Percentiles rank a stretch among this genome's conserved stretches.
phyloP scores from a whole-genome alignment of 2,329 filamentous ascomycete species.

The Cladophialophora chaetospira region DNA sequence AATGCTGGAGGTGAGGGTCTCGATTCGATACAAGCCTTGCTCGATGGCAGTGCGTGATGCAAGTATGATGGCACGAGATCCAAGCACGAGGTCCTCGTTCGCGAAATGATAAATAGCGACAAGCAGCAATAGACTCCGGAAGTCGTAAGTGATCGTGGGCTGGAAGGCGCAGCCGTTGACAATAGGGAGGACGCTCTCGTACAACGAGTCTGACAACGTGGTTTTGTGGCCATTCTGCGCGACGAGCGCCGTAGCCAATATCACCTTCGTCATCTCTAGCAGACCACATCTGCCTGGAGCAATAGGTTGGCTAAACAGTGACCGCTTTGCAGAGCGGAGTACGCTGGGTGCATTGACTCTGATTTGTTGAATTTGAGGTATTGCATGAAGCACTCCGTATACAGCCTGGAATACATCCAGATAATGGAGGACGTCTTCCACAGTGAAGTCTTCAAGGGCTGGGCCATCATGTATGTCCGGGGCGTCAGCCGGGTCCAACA shows the following conservation, averaged over 20 bases:
- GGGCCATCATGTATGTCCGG: not conserved
- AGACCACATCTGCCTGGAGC: conserved; percentile 12
- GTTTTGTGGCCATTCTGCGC: not conserved
- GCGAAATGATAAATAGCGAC: conserved; percentile 13
- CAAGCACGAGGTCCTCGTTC: conserved; percentile 12
- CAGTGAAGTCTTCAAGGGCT: conserved; percentile 3
- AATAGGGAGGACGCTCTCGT: conserved; percentile 5
- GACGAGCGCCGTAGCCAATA: conserved; percentile 5
- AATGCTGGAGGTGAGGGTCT: not conserved
- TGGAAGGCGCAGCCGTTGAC: conserved; percentile 1
- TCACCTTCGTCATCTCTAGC: conserved; percentile 14
- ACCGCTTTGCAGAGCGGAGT: conserved; percentile 10
- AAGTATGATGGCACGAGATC: conserved; percentile 7
- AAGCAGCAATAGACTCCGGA: conserved; percentile 5
- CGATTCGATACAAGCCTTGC: conserved; percentile 16
- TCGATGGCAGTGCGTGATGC: conserved; percentile 15
- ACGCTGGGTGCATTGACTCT: conserved; percentile 2
- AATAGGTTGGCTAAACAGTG: conserved; percentile 6
- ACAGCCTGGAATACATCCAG: conserved; percentile 11
- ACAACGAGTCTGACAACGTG: conserved; percentile 3
- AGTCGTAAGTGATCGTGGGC: conserved; percentile 10
- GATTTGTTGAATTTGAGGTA: conserved; percentile 12
- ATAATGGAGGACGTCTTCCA: conserved; percentile 5
- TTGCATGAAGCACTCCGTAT: conserved; percentile 13
- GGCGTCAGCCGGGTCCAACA: not conserved